Conservation (phyloP, 805 yeast genomes). For the Nakazawaea pomicola region DNA sequence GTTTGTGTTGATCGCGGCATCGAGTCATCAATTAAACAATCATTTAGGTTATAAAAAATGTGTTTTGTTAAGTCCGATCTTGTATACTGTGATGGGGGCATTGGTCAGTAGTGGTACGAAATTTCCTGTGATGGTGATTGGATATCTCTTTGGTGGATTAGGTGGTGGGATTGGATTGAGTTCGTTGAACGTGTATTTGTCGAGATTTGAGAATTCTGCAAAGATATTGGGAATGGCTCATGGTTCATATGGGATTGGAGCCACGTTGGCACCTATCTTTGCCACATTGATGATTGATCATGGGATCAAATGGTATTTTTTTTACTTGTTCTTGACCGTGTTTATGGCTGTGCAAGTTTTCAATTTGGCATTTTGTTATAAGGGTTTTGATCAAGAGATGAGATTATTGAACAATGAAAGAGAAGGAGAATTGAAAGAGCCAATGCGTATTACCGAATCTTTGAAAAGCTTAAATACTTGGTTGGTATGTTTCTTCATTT, state of each 20-base stretch:
- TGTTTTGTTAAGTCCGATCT: slow-evolving; percentile 32
- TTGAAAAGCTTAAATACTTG: slow-evolving; percentile 36
- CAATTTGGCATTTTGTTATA: slow-evolving; percentile 38
- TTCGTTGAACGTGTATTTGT: slow-evolving; percentile 46
- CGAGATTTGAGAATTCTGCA: slow-evolving; percentile 47
- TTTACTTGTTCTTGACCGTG: slow-evolving; percentile 41
- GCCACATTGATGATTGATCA: slow-evolving; percentile 48
- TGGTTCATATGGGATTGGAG: slow-evolving; percentile 70
- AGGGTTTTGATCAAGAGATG: slow-evolving; percentile 41
- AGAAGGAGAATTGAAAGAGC: slow-evolving; percentile 13
- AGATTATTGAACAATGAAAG: slow-evolving; percentile 26
- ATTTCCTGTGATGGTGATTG: slow-evolving; percentile 44
- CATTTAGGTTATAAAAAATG: slow-evolving; percentile 35
- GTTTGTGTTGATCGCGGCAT: slow-evolving; percentile 41
- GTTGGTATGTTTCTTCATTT: slow-evolving; percentile 46
- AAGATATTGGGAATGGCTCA: slow-evolving; percentile 59
- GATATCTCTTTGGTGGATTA: slow-evolving; percentile 50
- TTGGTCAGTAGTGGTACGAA: slow-evolving; percentile 41
- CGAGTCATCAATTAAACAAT: slow-evolving; percentile 39
- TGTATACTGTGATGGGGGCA: slow-evolving; percentile 35
- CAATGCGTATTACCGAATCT: slow-evolving; percentile 2
- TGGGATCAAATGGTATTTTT: slow-evolving; percentile 48
- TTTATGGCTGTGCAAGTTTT: slow-evolving; percentile 29
- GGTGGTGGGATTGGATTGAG: slow-evolving; percentile 47
- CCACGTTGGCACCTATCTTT: slow-evolving; percentile 62